Conservation (phyloP, 148 eudicot genomes). For the Polygonum maritimum region DNA sequence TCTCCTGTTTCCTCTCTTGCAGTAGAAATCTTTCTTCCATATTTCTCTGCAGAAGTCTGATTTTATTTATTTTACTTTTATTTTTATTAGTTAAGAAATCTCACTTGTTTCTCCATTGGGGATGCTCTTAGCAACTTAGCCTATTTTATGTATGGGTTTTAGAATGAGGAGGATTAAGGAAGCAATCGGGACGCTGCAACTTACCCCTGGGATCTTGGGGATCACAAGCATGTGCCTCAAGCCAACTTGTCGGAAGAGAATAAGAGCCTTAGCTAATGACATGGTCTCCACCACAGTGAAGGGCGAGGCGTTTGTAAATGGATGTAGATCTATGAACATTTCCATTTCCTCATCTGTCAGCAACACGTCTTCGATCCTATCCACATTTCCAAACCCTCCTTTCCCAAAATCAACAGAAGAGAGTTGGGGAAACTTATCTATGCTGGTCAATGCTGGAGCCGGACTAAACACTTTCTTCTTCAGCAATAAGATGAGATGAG, state of each 20-base stretch:
- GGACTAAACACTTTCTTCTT: conserved; percentile 56
- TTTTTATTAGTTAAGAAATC: too few species aligned
- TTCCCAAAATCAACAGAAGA: conserved; percentile 74
- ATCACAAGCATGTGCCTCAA: conserved; percentile 81
- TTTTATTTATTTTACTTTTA: too few species aligned
- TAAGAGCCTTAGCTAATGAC: conserved; percentile 87
- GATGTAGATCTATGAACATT: conserved; percentile 86
- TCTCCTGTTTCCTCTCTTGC: too few species aligned
- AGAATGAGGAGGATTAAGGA: too few species aligned
- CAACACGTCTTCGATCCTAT: conserved; percentile 48
- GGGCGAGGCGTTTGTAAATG: conserved; percentile 76
- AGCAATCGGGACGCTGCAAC: conserved; percentile 6
- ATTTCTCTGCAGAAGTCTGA: too few species aligned
- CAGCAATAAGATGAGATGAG: conserved; percentile 65
- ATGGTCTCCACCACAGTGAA: conserved; percentile 84
- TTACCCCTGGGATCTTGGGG: conserved; percentile 62
- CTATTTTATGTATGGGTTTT: too few species aligned
- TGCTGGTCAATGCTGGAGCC: conserved; percentile 29
- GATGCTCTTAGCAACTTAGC: not conserved
- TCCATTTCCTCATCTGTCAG: conserved; percentile 81
- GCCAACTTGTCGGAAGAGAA: conserved; percentile 90
- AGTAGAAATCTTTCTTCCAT: too few species aligned
- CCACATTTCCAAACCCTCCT: conserved; percentile 47
- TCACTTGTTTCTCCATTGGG: too few species aligned
- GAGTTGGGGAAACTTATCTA: conserved; percentile 39